These are phyloP conservation scores for Camelina neglecta DNA, from an alignment of 345 rosid species.

Conservation along the genomic window DNA sequence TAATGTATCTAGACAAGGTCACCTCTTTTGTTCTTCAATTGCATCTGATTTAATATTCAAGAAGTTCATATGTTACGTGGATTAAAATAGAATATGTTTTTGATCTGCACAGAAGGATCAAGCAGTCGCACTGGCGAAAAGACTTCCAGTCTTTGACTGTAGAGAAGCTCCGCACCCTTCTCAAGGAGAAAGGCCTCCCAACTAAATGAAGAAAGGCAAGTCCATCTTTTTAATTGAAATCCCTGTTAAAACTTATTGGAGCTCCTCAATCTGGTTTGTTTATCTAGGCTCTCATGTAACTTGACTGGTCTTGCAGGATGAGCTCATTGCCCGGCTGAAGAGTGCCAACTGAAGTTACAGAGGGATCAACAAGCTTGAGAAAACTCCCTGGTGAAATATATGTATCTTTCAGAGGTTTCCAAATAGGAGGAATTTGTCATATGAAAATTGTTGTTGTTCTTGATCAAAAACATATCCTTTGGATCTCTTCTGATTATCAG, in stretches of 20 bases:
- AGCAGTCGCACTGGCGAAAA: slow-evolving; percentile 59
- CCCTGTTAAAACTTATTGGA: background rate
- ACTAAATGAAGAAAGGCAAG: slow-evolving; percentile 84
- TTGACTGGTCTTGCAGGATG: slow-evolving; percentile 63
- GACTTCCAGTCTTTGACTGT: slow-evolving; percentile 76
- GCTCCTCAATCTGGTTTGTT: background rate
- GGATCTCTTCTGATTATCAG: background rate
- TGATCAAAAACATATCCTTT: slow-evolving; percentile 17
- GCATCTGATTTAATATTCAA: background rate
- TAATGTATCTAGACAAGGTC: slow-evolving; percentile 63
- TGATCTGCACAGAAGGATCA: slow-evolving; percentile 59
- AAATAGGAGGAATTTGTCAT: slow-evolving; percentile 2
- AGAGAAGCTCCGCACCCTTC: slow-evolving; percentile 85
- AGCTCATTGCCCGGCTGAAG: slow-evolving; percentile 79
- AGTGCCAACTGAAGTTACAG: slow-evolving; percentile 46
- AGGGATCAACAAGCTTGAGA: background rate
- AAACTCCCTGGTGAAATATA: slow-evolving; percentile 15
- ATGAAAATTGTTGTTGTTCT: slow-evolving; percentile 6
- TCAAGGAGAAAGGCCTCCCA: slow-evolving; percentile 80
- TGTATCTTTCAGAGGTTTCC: slow-evolving; percentile 17
- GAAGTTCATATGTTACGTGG: background rate
- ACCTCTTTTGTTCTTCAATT: background rate
- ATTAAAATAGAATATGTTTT: background rate
- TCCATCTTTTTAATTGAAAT: background rate
- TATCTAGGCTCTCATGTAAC: slow-evolving; percentile 1